Percentiles rank a stretch among this genome's conserved stretches.
These are phyloP conservation scores for Fusarium cicatricum DNA, from an alignment of 2,329 filamentous ascomycete genomes.

Conservation along the genomic window DNA sequence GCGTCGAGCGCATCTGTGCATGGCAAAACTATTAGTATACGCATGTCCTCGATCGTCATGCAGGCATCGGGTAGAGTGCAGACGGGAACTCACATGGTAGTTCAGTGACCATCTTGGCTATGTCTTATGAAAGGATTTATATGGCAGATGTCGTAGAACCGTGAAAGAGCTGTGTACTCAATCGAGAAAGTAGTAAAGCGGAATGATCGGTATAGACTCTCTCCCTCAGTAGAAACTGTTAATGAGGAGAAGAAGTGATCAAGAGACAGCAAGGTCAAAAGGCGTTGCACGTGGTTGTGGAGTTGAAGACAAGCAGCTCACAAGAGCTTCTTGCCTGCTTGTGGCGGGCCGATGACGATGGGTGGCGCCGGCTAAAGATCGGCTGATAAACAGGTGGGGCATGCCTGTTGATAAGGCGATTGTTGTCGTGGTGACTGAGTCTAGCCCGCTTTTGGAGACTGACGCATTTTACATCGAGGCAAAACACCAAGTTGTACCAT, in stretches of 20 bases:
- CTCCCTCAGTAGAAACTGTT: no score
- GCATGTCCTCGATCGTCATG: not conserved
- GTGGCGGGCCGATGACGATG: conserved; percentile 42
- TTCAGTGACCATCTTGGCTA: conserved; percentile 56
- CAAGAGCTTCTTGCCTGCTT: conserved; percentile 17
- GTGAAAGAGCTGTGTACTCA: no score
- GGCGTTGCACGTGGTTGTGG: conserved; percentile 4
- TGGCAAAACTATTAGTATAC: conserved; percentile 21
- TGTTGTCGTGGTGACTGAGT: conserved; percentile 45
- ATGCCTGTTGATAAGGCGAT: conserved; percentile 19
- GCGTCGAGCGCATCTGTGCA: conserved; percentile 90
- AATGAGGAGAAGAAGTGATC: not conserved
- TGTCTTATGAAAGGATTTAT: not conserved
- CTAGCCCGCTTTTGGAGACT: conserved; percentile 2
- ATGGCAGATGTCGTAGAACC: no score
- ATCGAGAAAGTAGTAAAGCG: no score
- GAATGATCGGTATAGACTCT: no score
- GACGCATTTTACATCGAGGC: not conserved
- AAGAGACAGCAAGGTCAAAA: not conserved
- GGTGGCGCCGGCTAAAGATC: conserved; percentile 27
- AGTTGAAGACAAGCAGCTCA: conserved; percentile 10
- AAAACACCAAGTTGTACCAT: conserved; percentile 18
- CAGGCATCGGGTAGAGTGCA: conserved; percentile 23
- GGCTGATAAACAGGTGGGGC: conserved; percentile 13
- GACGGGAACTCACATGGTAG: conserved; percentile 55